Evolutionary conservation across 352 stramenopile genomes (phyloP).

Genomic region (Globisporangium cederbergense): DNA sequence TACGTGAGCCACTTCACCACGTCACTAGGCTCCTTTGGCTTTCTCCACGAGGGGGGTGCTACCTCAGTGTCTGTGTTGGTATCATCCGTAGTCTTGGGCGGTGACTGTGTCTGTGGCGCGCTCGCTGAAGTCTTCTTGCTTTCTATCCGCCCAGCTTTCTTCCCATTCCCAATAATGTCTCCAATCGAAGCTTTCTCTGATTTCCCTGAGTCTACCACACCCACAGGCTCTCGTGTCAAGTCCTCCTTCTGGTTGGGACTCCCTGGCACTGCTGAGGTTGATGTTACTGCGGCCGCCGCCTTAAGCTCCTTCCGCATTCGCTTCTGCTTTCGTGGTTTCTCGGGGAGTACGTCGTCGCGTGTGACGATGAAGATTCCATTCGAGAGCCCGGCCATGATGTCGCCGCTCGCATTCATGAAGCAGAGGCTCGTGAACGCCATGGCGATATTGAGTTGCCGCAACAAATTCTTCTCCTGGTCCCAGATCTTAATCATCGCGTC

Average conservation of each 20-base stretch:
- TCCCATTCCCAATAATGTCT: not conserved
- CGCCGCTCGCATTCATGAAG: slow-evolving; percentile 63
- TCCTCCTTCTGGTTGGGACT: slow-evolving; percentile 1
- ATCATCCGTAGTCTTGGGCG: not conserved
- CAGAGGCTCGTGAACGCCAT: slow-evolving; percentile 59
- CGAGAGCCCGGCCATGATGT: slow-evolving; percentile 50
- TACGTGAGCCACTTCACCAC: slow-evolving; percentile 15
- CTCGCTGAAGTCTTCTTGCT: not conserved
- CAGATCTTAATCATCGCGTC: slow-evolving; percentile 72
- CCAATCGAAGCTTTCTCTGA: not conserved
- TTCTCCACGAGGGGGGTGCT: not conserved
- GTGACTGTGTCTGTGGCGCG: not conserved
- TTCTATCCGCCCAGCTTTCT: slow-evolving; percentile 1
- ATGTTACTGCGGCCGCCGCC: not conserved
- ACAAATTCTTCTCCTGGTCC: slow-evolving; percentile 53
- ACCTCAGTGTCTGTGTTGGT: too few relatives aligned
- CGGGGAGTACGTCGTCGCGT: slow-evolving; percentile 52
- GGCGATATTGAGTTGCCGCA: slow-evolving; percentile 55
- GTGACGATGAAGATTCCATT: slow-evolving; percentile 59
- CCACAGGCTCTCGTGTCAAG: slow-evolving; percentile 10
- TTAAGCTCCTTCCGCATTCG: not conserved
- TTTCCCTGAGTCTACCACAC: not conserved
- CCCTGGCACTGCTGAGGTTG: not conserved
- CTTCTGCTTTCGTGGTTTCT: slow-evolving; percentile 27
- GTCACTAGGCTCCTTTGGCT: not conserved